Base-by-base conservation (phyloP, 441 rosid genomes). In the Corymbia citriodora region DNA sequence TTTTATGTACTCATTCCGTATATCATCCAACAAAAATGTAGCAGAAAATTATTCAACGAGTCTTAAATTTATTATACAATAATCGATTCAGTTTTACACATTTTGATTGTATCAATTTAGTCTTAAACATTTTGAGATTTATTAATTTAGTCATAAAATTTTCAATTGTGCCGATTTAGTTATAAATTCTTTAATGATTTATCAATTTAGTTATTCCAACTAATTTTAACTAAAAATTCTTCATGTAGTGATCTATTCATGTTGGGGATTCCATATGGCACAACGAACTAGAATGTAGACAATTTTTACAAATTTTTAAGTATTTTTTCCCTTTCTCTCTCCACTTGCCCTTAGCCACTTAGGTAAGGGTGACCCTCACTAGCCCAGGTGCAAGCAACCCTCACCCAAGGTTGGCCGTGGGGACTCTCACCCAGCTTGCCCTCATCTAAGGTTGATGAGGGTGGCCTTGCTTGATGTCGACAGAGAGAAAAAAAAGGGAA, bases 51-150 rank as follows among this genome's bases (percentile, higher is more conserved):
- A 2, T 70, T 25, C 12, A 70, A 70, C 33, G 33, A 18, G 17
- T 65, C 36, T 4, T 68, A n/a, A 68, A 8, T 3, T 9, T 68
- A 68, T 27, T 61, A 1, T 27, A 61, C 27, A 27, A n/a, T 61
- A 3, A 8, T n/a, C 12, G 27, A 61, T 25, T 61, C 68, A 27
- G 3, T 61, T 0, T 11, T 61, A 61, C 27, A 27, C 31, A 61
- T 25, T 9, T 59, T 59, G 65, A 61, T 12, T 29, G 29, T 70
- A 19, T 3, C 1, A 65, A 65, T n/a, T n/a, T n/a, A 65, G 4
- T 65, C 15, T 3, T n/a, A n/a, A n/a, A n/a, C 10, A 0, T 72
- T 18, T 18, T 0, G 0, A 1, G 1, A 63, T 18, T 33, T 15
- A 0, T 14, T 6, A 65, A 65, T 65, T 65, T 65, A 65, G 36